Conservation (phyloP, 176 grass and related monocot genomes). For the Puya raimondii region DNA sequence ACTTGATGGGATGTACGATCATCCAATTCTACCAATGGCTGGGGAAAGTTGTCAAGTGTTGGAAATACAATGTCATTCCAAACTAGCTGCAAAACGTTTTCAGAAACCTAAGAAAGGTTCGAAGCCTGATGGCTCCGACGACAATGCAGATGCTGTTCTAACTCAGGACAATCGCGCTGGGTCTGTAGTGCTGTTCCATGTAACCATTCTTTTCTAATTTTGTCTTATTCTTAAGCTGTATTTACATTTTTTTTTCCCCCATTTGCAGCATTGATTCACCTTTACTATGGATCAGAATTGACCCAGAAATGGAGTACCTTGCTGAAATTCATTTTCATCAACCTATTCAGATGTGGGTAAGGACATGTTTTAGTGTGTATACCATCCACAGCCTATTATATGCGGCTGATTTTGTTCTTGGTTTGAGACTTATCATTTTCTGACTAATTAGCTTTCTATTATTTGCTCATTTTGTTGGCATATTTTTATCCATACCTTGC, state of each 20-base stretch:
- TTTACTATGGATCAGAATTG: conserved; percentile 85
- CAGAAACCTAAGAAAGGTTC: conserved; percentile 82
- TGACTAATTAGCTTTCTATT: neutral
- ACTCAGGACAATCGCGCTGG: conserved; percentile 75
- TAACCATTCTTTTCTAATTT: neutral
- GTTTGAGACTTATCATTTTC: neutral
- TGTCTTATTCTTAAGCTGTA: neutral
- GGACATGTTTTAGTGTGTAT: conserved; percentile 4
- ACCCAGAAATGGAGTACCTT: conserved; percentile 98
- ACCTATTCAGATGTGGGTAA: conserved; percentile 96
- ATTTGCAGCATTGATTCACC: conserved; percentile 72
- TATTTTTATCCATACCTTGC: conserved; percentile 18
- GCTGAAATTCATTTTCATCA: conserved; percentile 95
- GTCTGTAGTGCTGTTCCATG: conserved; percentile 32
- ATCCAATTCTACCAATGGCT: conserved; percentile 81
- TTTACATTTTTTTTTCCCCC: neutral
- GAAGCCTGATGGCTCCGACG: conserved; percentile 86
- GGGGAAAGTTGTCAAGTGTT: conserved; percentile 84
- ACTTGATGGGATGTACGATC: conserved; percentile 77
- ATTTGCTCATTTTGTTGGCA: neutral
- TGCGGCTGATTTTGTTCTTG: neutral
- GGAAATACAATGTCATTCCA: conserved; percentile 92
- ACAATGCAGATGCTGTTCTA: conserved; percentile 59
- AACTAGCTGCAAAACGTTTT: conserved; percentile 70
- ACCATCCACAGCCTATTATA: neutral